Base-by-base conservation (phyloP, 2,329 filamentous ascomycete genomes). In the Tolypocladium tundrense region DNA sequence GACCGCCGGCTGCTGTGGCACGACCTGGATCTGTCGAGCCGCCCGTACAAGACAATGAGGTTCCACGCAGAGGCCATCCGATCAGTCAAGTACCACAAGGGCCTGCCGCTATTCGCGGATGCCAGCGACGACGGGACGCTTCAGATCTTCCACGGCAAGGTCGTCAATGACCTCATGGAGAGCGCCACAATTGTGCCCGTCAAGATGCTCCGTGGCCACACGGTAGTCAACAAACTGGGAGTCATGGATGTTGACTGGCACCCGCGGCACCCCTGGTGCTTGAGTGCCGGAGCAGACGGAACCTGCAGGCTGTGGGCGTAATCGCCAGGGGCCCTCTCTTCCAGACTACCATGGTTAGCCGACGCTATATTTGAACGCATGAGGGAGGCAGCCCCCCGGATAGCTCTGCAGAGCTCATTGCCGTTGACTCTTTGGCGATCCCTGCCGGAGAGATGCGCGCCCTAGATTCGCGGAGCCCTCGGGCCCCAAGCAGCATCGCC, bases 211-310 rank as follows among this genome's bases (percentile, higher is more conserved):
- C 88, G 84, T 68, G 94, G 94, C 1, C 94, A 99, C 75, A 89
- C 88, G 73, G 86, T 97, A 3, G 88, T 88, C 68, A 88, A 84
- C 68, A 88, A 91, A 64, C 75, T 99, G 59, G 94, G 94, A 63
- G 92, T 97, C 19, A 80, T 97, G 79, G 93, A 96, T 71, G 77
- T 99, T 35, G 90, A 96, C 68, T 99, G 95, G 95, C 94, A 99
- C 77, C 91, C 91, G 7, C 84, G 83, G 62, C 90, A 97, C 73
- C 91, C 93, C 2, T 97, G 94, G 94, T 88, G 89, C 73, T 87
- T 96, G 56, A 95, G 89, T 77, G 93, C 92, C 53, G 94, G 94
- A 65, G 92, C 93, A 1, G 94, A 99, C 77, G 93, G 93, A 48
- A 96, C 89, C 16, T 90, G 91, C 74, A 86, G 93, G 67, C 75